Conservation (phyloP, 495 filamentous ascomycete species). For the Trichoderma virens region DNA sequence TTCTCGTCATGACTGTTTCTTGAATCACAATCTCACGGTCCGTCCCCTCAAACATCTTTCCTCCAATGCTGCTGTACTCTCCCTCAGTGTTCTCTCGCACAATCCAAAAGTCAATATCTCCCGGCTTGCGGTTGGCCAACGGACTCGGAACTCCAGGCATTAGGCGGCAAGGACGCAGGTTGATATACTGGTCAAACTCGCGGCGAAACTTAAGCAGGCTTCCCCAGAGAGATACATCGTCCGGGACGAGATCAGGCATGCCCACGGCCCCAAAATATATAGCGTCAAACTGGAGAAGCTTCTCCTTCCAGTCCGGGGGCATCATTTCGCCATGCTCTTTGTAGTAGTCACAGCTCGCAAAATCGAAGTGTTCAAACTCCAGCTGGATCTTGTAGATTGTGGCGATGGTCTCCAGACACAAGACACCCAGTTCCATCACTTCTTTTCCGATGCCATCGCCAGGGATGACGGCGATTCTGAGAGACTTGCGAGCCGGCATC, state of each 20-base stretch:
- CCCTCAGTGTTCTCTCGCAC: slow-evolving; percentile 77
- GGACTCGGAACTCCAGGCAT: slow-evolving; percentile 61
- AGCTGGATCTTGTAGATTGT: slow-evolving; percentile 20
- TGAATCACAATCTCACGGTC: slow-evolving; percentile 59
- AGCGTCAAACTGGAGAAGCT: slow-evolving; percentile 21
- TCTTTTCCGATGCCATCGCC: slow-evolving; percentile 28
- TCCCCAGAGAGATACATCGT: slow-evolving; percentile 28
- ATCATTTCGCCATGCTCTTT: slow-evolving; percentile 25
- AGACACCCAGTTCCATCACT: slow-evolving; percentile 24
- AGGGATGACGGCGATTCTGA: slow-evolving; percentile 27
- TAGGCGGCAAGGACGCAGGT: slow-evolving; percentile 79
- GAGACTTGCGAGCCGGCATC: slow-evolving; percentile 15
- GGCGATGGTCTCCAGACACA: slow-evolving; percentile 20
- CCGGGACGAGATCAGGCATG: slow-evolving; percentile 23
- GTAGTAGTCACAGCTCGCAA: slow-evolving; percentile 24
- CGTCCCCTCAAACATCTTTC: slow-evolving; percentile 44
- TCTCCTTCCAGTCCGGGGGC: slow-evolving; percentile 23
- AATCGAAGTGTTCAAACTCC: slow-evolving; percentile 23
- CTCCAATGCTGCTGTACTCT: slow-evolving; percentile 57
- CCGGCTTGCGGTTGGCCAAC: slow-evolving; percentile 57
- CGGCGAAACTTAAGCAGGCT: slow-evolving; percentile 73
- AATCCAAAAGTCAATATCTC: slow-evolving; percentile 76
- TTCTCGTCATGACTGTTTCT: slow-evolving; percentile 63
- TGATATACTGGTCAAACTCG: slow-evolving; percentile 74
- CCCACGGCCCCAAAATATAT: slow-evolving; percentile 30